phyloP scores from a whole-genome alignment of 495 filamentous ascomycete species.

The Chaetomium tenue region DNA sequence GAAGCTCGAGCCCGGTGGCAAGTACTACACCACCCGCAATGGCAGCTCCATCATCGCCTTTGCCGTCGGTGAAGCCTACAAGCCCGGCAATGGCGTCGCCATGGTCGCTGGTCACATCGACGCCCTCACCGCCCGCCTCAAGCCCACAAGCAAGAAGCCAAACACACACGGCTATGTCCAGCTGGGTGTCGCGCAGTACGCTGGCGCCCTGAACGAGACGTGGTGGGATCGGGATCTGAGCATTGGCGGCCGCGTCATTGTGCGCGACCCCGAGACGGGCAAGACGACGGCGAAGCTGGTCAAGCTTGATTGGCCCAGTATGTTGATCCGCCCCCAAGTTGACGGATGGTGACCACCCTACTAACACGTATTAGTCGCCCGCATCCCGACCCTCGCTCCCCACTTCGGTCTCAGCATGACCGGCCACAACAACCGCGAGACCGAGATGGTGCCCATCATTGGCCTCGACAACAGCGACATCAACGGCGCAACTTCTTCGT shows the following conservation, averaged over 20 bases:
- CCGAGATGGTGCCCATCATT: conserved; percentile 90
- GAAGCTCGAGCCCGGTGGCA: conserved; percentile 75
- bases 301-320: conserved; percentile 83
- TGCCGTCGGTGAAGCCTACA: conserved; percentile 73
- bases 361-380: conserved; percentile 56
- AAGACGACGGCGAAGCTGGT: conserved; percentile 83
- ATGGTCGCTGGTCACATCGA: conserved; percentile 89
- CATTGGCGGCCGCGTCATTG: conserved; percentile 83
- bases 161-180: conserved; percentile 82
- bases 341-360: neutral
- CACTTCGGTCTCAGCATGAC: conserved; percentile 83
- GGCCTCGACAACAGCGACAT: conserved; percentile 76
- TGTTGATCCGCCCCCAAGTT: conserved; percentile 1
- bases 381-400: conserved; percentile 87
- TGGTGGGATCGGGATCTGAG: conserved; percentile 96
- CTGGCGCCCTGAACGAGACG: conserved; percentile 76
- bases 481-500: conserved; percentile 28
- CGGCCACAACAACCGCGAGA: conserved; percentile 83
- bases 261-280: conserved; percentile 66
- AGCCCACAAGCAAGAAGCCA: conserved; percentile 81
- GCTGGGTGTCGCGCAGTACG: conserved; percentile 89
- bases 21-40: conserved; percentile 86
- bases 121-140: conserved; percentile 81
- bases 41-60: conserved; percentile 87
- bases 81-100: conserved; percentile 78